Evolutionary conservation across 129 eudicot species (phyloP).

Genomic region (Centrapalus pauciflorus): DNA sequence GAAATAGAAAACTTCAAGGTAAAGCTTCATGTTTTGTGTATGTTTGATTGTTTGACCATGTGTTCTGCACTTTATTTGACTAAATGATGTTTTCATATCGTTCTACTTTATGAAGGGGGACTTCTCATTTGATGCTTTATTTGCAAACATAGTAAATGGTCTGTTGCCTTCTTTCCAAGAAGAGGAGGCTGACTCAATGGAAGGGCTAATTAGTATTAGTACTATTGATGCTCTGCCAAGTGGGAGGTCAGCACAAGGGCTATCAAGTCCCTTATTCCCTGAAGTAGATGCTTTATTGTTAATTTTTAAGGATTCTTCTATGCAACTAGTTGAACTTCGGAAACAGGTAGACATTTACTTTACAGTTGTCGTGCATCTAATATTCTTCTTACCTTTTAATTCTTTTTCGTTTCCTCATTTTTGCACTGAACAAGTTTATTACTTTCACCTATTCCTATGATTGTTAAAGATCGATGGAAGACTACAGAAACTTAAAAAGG

Average conservation of each 20-base stretch:
- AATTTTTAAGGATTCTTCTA: constrained; percentile 68
- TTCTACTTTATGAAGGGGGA: constrained; percentile 54
- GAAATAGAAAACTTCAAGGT: constrained; percentile 78
- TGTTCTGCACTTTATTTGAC: constrained; percentile 4
- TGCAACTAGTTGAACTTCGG: constrained; percentile 63
- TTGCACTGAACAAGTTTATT: neutral
- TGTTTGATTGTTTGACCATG: neutral
- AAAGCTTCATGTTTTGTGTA: neutral
- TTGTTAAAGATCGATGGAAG: constrained; percentile 58
- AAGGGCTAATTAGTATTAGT: constrained; percentile 39
- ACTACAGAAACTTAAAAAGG: constrained; percentile 69
- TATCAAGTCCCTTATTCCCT: constrained; percentile 66
- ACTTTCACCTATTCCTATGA: constrained; percentile 8
- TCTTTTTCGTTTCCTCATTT: neutral
- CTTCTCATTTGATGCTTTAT: constrained; percentile 77
- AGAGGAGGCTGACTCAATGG: constrained; percentile 52
- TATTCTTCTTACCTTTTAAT: neutral
- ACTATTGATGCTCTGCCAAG: constrained; percentile 42
- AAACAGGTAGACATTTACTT: constrained; percentile 43
- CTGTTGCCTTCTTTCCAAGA: constrained; percentile 68
- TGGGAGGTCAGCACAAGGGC: constrained; percentile 51
- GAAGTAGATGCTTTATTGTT: constrained; percentile 77
- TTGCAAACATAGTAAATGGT: constrained; percentile 66
- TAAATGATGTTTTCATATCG: constrained; percentile 1
- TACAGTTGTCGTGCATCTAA: neutral